A percentile compares a stretch with the other conserved stretches of the same genome.
phyloP scores from a whole-genome alignment of 805 yeast genomes.

The Sungouiella thailandica region DNA sequence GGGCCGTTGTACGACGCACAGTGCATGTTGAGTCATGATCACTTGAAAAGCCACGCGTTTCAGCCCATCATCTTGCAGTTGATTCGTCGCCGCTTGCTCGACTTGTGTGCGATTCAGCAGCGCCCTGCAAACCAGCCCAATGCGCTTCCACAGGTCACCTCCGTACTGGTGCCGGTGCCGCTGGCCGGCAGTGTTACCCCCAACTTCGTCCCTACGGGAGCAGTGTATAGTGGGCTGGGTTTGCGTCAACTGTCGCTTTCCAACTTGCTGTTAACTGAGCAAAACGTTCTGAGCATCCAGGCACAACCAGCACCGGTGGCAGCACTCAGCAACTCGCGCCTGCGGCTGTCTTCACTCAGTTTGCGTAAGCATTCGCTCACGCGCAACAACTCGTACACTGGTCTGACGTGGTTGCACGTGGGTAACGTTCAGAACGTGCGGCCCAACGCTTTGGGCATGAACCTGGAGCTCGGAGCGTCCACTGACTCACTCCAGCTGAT shows the following conservation, averaged over 20 bases:
- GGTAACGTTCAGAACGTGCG: conserved; percentile 36
- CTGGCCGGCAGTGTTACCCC: neutral
- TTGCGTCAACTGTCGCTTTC: conserved; percentile 37
- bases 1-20: conserved; percentile 27
- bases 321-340: conserved; percentile 19
- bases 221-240: conserved; percentile 15
- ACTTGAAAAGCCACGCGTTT: conserved; percentile 24
- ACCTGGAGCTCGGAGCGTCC: conserved; percentile 23
- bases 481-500: conserved; percentile 41
- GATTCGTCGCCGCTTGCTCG: conserved; percentile 37
- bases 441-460: conserved; percentile 13
- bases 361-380: conserved; percentile 41
- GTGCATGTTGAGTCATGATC: conserved; percentile 27
- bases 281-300: conserved; percentile 30
- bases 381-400: conserved; percentile 34
- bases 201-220: neutral
- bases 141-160: conserved; percentile 5
- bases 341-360: conserved; percentile 32
- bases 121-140: conserved; percentile 4
- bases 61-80: conserved; percentile 39
- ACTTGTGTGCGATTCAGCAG: conserved; percentile 28
- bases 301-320: conserved; percentile 6
- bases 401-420: conserved; percentile 39
- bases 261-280: conserved; percentile 36
- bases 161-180: conserved; percentile 11